Conservation (phyloP, 2,329 filamentous ascomycete species). For the Alternaria brassicicola region DNA sequence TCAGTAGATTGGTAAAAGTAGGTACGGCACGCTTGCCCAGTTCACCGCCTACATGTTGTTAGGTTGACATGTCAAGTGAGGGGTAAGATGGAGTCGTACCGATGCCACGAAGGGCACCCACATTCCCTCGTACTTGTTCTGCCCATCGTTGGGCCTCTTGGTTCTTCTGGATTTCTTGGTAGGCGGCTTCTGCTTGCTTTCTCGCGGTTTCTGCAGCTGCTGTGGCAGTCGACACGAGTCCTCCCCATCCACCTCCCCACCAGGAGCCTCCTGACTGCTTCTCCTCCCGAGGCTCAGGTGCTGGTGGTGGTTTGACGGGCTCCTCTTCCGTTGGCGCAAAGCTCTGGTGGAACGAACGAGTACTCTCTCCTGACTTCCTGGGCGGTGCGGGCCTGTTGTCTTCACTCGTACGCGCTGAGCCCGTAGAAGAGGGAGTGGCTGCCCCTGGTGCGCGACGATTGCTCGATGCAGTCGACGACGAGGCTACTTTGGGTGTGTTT, state of each 20-base stretch:
- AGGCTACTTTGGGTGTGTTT: constrained; percentile 75
- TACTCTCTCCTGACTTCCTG: constrained; percentile 80
- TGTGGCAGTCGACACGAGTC: constrained; percentile 78
- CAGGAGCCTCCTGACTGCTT: constrained; percentile 53
- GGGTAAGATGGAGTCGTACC: constrained; percentile 58
- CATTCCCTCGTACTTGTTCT: constrained; percentile 89
- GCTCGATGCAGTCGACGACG: constrained; percentile 52
- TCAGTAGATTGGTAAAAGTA: constrained; percentile 91
- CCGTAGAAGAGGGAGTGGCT: constrained; percentile 48
- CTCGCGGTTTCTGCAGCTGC: constrained; percentile 82
- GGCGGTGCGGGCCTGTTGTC: constrained; percentile 65
- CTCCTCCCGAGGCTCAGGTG: constrained; percentile 59
- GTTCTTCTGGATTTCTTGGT: constrained; percentile 94
- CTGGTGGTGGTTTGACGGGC: constrained; percentile 44
- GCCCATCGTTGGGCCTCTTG: constrained; percentile 97
- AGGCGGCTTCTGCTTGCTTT: constrained; percentile 90
- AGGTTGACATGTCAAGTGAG: constrained; percentile 10
- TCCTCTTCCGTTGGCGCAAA: constrained; percentile 67
- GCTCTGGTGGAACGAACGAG: constrained; percentile 71
- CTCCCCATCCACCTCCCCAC: constrained; percentile 78
- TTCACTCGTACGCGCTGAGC: constrained; percentile 58
- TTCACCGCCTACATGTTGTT: constrained; percentile 71
- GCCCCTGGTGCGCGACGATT: constrained; percentile 43
- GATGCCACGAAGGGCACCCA: constrained; percentile 75
- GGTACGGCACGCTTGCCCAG: constrained; percentile 73